These are phyloP conservation scores for Chloranthus sessilifolius DNA, from an alignment of 164 flowering plant species.

Conservation along the genomic window DNA sequence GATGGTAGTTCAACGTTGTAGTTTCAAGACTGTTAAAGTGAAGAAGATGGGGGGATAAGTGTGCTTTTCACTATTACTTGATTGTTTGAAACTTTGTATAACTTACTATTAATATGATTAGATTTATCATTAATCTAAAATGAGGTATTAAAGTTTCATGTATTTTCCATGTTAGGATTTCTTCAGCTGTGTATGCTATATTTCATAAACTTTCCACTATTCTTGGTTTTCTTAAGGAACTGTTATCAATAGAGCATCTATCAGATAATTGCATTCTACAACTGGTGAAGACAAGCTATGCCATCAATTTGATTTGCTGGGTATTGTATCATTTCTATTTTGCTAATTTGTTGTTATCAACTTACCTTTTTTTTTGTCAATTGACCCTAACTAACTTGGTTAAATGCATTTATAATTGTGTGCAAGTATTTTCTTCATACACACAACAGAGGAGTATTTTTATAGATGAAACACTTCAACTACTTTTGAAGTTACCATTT, in stretches of 20 bases:
- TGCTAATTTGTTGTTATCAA: slow-evolving; percentile 1
- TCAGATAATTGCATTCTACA: slow-evolving; percentile 92
- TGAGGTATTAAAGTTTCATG: slow-evolving; percentile 12
- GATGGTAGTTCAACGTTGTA: slow-evolving; percentile 60
- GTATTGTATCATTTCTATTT: slow-evolving; percentile 33
- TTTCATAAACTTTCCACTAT: slow-evolving; percentile 88
- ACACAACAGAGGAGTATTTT: slow-evolving; percentile 69
- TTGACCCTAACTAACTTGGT: no score
- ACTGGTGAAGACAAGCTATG: slow-evolving; percentile 75
- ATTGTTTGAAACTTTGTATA: slow-evolving; percentile 21
- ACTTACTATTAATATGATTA: slow-evolving; percentile 11
- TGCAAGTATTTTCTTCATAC: slow-evolving; percentile 81
- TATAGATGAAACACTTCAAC: slow-evolving; percentile 74
- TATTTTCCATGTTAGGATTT: slow-evolving; percentile 45
- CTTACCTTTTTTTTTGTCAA: not conserved
- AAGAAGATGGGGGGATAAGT: slow-evolving; percentile 71
- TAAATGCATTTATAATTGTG: slow-evolving; percentile 9
- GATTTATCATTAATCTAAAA: slow-evolving; percentile 2
- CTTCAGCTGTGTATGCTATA: slow-evolving; percentile 55
- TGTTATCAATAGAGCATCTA: slow-evolving; percentile 70
- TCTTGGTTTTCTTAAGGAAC: slow-evolving; percentile 71
- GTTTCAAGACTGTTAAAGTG: slow-evolving; percentile 43
- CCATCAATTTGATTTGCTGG: slow-evolving; percentile 72
- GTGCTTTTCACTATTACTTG: slow-evolving; percentile 23
- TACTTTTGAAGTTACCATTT: slow-evolving; percentile 78